Evolutionary conservation across 371 early-diverging fungal genomes (phyloP).

Genomic region (Mucor mucedo): DNA sequence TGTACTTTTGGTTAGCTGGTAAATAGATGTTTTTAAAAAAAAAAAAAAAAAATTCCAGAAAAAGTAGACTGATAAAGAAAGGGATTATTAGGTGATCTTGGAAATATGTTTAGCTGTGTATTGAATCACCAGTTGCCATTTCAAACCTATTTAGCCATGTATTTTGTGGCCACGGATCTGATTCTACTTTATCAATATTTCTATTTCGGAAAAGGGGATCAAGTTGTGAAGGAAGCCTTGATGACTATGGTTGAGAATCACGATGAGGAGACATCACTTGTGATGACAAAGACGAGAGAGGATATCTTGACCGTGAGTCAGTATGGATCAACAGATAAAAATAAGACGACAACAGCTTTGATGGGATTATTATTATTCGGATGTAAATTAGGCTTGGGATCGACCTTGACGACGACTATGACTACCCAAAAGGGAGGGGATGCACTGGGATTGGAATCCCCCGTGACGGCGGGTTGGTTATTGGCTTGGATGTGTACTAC

Average conservation of each 20-base stretch:
- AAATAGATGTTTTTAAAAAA: constrained; percentile 21
- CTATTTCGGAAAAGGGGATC: constrained; percentile 16
- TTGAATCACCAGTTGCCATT: constrained; percentile 55
- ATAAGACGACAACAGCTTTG: background rate
- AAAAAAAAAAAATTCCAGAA: background rate
- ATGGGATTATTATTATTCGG: constrained; percentile 24
- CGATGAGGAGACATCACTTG: constrained; percentile 2
- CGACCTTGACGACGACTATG: background rate
- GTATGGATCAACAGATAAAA: constrained; percentile 11
- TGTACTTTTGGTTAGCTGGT: constrained; percentile 71
- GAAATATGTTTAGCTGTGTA: constrained; percentile 73
- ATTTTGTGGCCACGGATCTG: constrained; percentile 28
- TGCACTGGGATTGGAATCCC: background rate
- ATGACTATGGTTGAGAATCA: background rate
- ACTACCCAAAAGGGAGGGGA: background rate
- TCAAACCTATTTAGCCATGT: constrained; percentile 26
- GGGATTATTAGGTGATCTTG: constrained; percentile 61
- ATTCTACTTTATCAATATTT: constrained; percentile 34
- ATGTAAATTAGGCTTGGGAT: constrained; percentile 2
- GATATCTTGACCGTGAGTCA: background rate
- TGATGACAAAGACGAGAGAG: too few species aligned
- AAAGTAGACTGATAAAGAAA: background rate
- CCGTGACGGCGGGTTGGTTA: constrained; percentile 48
- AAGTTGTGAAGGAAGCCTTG: background rate
- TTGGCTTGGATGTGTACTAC: constrained; percentile 68